Evolutionary conservation across 148 eudicot genomes (phyloP).

Genomic region (Gaultheria prostrata): DNA sequence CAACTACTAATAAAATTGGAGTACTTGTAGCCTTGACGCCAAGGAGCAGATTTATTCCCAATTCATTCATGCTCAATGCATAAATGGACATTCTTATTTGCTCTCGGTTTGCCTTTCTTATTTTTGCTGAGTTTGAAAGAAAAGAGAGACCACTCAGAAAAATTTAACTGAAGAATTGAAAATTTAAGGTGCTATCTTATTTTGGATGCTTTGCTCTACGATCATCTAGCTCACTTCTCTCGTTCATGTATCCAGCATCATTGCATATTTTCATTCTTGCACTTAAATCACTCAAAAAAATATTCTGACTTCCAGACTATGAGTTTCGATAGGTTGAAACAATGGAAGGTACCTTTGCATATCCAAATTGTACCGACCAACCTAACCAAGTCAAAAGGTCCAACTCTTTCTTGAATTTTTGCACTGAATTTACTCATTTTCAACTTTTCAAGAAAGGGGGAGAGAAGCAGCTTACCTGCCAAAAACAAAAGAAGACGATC

Average conservation of each 20-base stretch:
- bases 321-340: not conserved
- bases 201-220: not conserved
- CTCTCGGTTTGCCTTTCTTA: not conserved
- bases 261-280: not conserved
- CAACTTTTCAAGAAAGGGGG: not conserved
- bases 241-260: not conserved
- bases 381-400: not conserved
- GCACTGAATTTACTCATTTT: not conserved
- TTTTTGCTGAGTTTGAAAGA: not conserved
- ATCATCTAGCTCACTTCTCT: not conserved
- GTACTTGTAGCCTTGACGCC: not conserved
- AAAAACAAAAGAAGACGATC: conserved; percentile 87
- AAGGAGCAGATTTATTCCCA: conserved; percentile 6
- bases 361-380: not conserved
- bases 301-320: not conserved
- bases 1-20: conserved; percentile 35
- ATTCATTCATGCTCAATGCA: conserved; percentile 27
- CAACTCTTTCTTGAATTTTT: not conserved
- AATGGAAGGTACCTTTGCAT: not conserved
- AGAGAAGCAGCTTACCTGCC: conserved; percentile 63
- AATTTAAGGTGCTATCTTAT: not conserved
- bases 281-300: not conserved
- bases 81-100: not conserved
- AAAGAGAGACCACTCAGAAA: not conserved
- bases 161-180: not conserved